Evolutionary conservation across 371 early-diverging fungal species (phyloP), one percentile per base, ranked within the genome.

Genomic region (Entomophthora muscae): DNA sequence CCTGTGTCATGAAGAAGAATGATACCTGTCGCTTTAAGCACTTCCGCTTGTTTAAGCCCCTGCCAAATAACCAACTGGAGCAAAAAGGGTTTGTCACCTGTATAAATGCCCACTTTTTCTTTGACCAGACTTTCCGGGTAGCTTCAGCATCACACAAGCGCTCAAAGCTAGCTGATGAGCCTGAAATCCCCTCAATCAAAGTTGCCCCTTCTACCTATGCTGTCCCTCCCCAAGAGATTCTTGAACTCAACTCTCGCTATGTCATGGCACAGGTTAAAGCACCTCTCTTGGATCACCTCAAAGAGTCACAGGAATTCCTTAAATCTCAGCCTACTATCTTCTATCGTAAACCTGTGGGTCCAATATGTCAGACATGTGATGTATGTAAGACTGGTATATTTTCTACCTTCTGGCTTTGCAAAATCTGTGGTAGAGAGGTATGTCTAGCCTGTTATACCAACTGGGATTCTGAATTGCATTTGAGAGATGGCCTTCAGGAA

Each of bases 381-480:
- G 24, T 30, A 2, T 83, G 84, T 65, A 30, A 54, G 3, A 75
- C 75, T 0, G 71, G 73, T 24, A 72, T 78, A 1, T 66, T 79
- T 31, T 74, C 72, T 28, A 61, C 69, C 1, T 77, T 76, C 64
- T 83, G 70, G 66, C 60, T 73, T 32, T 88, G 88, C 65, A 53
- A 67, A 28, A 29, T 67, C 51, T 84, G 84, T 53, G 77, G 73
- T 5, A n/a, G 61, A 1, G 85, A 84, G 42, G 2, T 82, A 2
- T 88, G 88, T 63, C 21, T 68, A 1, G 66, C 61, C 2, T 88
- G 88, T 63, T 75, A 66, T 57, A 64, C 72, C 13, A 65, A 72
- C 63, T 52, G 61, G 21, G 66, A 68, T 68, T 52, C 66, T 58
- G 59, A 42, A 17, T 42, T 17, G 5, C 10, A 5, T 17, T 10